phyloP scores from a whole-genome alignment of 129 eudicot genomes.

The Smallanthus sonchifolius region DNA sequence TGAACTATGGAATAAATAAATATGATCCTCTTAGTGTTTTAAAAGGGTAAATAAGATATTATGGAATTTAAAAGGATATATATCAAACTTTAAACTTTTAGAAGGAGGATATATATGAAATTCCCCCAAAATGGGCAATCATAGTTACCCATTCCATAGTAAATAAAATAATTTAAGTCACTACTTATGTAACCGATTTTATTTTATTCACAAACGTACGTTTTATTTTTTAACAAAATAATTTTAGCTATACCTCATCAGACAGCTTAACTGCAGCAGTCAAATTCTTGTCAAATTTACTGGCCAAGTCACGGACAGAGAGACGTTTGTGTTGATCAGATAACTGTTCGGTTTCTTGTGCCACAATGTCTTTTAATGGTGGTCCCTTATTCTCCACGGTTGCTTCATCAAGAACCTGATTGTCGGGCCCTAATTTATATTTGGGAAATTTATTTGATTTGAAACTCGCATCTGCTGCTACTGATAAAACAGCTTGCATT shows the following conservation, averaged over 20 bases:
- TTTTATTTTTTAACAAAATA: neutral
- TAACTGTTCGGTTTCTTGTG: constrained; percentile 64
- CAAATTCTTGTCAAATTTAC: constrained; percentile 94
- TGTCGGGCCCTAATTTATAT: constrained; percentile 80
- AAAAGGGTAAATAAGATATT: too few species aligned
- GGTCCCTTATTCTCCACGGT: constrained; percentile 66
- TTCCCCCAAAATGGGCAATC: too few species aligned
- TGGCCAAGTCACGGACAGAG: constrained; percentile 92
- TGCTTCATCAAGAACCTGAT: constrained; percentile 76
- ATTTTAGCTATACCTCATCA: constrained; percentile 47
- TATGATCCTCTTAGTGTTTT: too few species aligned
- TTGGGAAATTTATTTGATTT: constrained; percentile 70
- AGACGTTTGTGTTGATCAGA: constrained; percentile 90
- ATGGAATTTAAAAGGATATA: too few species aligned
- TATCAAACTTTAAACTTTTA: too few species aligned
- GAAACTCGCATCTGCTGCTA: constrained; percentile 83
- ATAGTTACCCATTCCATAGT: too few species aligned
- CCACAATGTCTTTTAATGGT: constrained; percentile 78
- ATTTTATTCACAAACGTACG: neutral
- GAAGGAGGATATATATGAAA: too few species aligned
- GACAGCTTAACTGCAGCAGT: constrained; percentile 88
- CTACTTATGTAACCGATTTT: neutral
- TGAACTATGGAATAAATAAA: too few species aligned
- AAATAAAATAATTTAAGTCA: too few species aligned
- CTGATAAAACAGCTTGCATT: constrained; percentile 50